These are phyloP conservation scores for Cinnamomum micranthum DNA, from an alignment of 164 flowering plant species.

Conservation along the genomic window DNA sequence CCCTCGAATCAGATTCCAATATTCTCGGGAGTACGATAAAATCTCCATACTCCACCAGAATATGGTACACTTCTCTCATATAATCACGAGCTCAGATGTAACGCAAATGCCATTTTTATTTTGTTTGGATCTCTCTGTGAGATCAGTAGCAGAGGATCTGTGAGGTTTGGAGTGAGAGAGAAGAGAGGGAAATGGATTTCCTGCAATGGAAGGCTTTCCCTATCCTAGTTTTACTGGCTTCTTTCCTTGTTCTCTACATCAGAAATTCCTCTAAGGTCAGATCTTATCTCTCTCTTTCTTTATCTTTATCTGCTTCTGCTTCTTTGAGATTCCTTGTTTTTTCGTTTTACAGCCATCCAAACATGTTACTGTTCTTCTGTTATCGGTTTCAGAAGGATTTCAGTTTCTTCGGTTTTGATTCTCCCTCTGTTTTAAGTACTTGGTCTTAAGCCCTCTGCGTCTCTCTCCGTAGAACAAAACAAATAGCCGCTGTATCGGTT, in stretches of 20 bases:
- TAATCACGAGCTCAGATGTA: too few species aligned
- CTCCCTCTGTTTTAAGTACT: not conserved
- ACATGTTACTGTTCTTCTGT: not conserved
- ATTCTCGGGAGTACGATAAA: too few species aligned
- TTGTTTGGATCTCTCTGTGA: too few species aligned
- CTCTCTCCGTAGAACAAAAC: too few species aligned
- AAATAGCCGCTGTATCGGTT: too few species aligned
- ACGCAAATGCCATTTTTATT: not conserved
- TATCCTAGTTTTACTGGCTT: slow-evolving; percentile 45
- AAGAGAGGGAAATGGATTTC: slow-evolving; percentile 29
- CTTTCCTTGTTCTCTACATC: slow-evolving; percentile 43
- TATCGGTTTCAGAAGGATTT: not conserved
- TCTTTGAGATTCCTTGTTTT: too few species aligned
- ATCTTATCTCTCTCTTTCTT: not conserved
- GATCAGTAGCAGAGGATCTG: not conserved
- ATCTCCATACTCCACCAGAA: too few species aligned
- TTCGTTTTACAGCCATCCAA: not conserved
- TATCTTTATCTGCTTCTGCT: not conserved
- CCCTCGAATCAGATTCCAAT: not conserved
- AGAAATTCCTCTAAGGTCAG: slow-evolving; percentile 34
- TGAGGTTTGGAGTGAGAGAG: not conserved
- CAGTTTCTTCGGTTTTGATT: not conserved
- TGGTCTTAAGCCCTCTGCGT: too few species aligned
- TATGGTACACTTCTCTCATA: not conserved
- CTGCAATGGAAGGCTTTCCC: slow-evolving; percentile 48